These are phyloP conservation scores for Eutypa lata DNA, from an alignment of 2,329 filamentous ascomycete species.

Conservation along the genomic window DNA sequence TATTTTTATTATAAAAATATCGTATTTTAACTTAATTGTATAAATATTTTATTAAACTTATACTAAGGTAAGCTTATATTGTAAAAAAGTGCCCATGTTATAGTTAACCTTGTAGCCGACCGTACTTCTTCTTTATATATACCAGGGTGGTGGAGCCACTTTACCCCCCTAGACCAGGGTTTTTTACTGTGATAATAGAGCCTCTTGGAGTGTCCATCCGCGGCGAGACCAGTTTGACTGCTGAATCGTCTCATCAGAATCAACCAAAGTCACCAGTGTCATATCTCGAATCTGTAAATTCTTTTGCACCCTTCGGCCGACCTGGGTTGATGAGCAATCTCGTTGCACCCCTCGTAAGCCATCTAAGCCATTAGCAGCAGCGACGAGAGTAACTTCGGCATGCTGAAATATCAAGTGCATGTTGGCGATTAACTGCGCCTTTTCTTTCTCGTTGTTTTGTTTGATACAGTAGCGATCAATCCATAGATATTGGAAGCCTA, in stretches of 20 bases:
- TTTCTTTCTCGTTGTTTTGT: background rate
- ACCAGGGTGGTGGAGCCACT: too few species aligned
- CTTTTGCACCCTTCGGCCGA: background rate
- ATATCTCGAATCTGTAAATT: background rate
- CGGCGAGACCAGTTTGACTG: background rate
- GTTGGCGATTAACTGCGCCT: background rate
- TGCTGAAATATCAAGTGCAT: background rate
- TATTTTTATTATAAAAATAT: too few species aligned
- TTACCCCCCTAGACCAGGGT: too few species aligned
- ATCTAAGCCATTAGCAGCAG: background rate
- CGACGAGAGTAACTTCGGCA: background rate
- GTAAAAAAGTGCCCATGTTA: too few species aligned
- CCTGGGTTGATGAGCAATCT: background rate
- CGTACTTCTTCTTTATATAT: too few species aligned
- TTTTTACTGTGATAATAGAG: too few species aligned
- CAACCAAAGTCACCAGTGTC: background rate
- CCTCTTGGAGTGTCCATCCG: background rate
- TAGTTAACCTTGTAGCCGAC: too few species aligned
- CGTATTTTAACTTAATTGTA: too few species aligned
- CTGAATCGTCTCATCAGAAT: background rate
- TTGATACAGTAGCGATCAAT: background rate
- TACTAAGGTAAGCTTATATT: too few species aligned
- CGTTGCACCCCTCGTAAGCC: background rate
- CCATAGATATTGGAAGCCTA: background rate
- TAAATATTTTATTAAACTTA: too few species aligned